Base-by-base conservation (phyloP, 345 rosid genomes). In the Syzygium oleosum region DNA sequence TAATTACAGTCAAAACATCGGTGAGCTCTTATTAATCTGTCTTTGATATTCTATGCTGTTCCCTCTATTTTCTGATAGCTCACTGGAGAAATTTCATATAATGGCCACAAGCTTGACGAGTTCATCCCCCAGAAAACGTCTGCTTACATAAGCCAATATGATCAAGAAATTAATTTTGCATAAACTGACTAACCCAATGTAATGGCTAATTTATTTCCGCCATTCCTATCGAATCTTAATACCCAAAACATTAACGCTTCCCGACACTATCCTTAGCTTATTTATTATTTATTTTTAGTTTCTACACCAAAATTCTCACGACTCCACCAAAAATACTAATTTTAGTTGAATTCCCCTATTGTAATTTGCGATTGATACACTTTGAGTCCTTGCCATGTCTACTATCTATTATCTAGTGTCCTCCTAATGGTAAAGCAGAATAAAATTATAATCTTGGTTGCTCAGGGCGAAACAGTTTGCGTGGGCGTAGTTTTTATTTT, bases 81-180 rank as follows among this genome's bases (percentile, higher is more conserved):
- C 65, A 88, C 85, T 4, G 95, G 96, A 88, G 85, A 89, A 73
- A 29, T 89, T 29, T 84, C 63, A 31, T 89, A 87, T 85, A 89
- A 89, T 13, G 87, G 87, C 14, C 84, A 55, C 85, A 84, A 85
- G 55, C 52, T 89, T 12, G 83, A 86, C 7, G 87, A 89, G 61
- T 73, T 89, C 43, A 43, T 89, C n/a, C 87, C 87, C 4, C 87
- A 87, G 51, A 89, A 87, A 58, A 87, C 90, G 2, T 55, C 87
- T 65, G 88, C 90, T 22, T 89, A 89, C 52, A 73, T 89, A 54
- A 87, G 90, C 80, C 90, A 87, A 85, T 9, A 87, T 23, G 90
- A 89, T 51, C 86, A 34, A 51, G 52, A 10, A 51, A 34, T 34
- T 34, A 34, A 34, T 34, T 34, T 34, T 34, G 38, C 38, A 34